phyloP scores from a whole-genome alignment of 805 yeast species.

The Cyberlindnera misumaiensis region DNA sequence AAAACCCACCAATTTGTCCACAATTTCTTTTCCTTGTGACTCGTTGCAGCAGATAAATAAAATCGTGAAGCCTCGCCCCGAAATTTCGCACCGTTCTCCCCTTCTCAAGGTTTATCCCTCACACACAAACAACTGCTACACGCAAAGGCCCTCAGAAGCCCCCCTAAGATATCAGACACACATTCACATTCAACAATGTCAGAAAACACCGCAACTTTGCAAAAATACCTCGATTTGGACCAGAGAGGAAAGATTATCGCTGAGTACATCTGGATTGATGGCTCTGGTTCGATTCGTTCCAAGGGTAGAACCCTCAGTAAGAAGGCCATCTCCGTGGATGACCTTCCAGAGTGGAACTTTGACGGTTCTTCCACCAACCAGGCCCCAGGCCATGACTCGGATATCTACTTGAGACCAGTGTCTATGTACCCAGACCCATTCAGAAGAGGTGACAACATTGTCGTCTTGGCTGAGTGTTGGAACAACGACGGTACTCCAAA shows the following conservation, averaged over 20 bases:
- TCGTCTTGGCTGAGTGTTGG: conserved; percentile 95
- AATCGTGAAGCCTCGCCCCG: background rate
- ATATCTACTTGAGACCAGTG: conserved; percentile 91
- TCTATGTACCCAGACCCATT: conserved; percentile 95
- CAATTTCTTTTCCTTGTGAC: background rate
- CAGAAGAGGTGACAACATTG: conserved; percentile 95
- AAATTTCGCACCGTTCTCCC: background rate
- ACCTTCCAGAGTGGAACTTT: conserved; percentile 98
- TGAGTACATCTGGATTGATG: conserved; percentile 97
- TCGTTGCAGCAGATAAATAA: background rate
- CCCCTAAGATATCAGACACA: background rate
- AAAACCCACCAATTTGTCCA: background rate
- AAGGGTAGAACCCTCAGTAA: conserved; percentile 83
- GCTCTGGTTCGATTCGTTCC: conserved; percentile 84
- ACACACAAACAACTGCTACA: background rate
- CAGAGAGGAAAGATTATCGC: conserved; percentile 87
- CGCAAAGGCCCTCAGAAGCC: background rate
- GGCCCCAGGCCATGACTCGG: conserved; percentile 98
- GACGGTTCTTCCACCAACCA: conserved; percentile 98
- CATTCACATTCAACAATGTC: conserved; percentile 20
- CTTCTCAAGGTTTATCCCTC: background rate
- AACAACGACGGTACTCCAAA: conserved; percentile 99
- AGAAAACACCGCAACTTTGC: conserved; percentile 68
- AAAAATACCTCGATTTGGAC: conserved; percentile 76
- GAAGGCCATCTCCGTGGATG: conserved; percentile 65